Percentiles rank a stretch among this genome's conserved stretches.
Evolutionary conservation across 352 stramenopile genomes (phyloP).

Genomic region (Globisporangium solare): DNA sequence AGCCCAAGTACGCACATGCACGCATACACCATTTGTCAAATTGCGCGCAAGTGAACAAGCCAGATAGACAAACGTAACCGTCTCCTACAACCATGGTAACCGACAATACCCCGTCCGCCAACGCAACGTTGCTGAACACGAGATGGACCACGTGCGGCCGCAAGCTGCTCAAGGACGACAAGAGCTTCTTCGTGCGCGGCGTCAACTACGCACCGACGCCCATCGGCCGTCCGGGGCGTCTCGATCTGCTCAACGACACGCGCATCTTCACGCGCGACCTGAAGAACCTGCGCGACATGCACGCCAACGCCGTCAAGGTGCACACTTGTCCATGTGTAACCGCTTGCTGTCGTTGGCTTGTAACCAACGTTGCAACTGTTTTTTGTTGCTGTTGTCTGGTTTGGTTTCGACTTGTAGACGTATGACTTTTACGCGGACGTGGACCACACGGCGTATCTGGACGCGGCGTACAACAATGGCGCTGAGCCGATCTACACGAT

Average conservation of each 20-base stretch:
- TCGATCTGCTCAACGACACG: conserved; percentile 53
- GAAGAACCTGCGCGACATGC: conserved; percentile 62
- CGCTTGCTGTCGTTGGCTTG: neutral
- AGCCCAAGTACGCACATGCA: no score
- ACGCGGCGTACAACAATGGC: conserved; percentile 57
- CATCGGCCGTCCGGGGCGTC: conserved; percentile 41
- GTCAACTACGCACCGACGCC: conserved; percentile 72
- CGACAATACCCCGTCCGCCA: neutral
- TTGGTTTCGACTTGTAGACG: conserved; percentile 16
- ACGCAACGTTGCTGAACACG: conserved; percentile 26
- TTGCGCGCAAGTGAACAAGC: no score
- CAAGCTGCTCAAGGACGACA: conserved; percentile 52
- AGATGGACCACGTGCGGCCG: conserved; percentile 54
- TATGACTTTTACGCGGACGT: conserved; percentile 59
- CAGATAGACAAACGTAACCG: neutral
- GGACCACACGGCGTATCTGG: conserved; percentile 47
- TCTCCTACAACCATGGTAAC: neutral
- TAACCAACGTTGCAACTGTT: neutral
- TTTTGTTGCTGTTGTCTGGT: conserved; percentile 2
- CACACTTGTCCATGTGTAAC: neutral
- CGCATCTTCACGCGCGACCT: conserved; percentile 59
- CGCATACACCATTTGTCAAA: no score
- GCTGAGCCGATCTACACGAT: conserved; percentile 56
- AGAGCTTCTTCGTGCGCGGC: conserved; percentile 64
- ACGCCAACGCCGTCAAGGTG: conserved; percentile 61